Percentiles rank a stretch among this genome's conserved stretches.
These are phyloP conservation scores for Kokia cookei DNA, from an alignment of 441 rosid genomes.

Conservation along the genomic window DNA sequence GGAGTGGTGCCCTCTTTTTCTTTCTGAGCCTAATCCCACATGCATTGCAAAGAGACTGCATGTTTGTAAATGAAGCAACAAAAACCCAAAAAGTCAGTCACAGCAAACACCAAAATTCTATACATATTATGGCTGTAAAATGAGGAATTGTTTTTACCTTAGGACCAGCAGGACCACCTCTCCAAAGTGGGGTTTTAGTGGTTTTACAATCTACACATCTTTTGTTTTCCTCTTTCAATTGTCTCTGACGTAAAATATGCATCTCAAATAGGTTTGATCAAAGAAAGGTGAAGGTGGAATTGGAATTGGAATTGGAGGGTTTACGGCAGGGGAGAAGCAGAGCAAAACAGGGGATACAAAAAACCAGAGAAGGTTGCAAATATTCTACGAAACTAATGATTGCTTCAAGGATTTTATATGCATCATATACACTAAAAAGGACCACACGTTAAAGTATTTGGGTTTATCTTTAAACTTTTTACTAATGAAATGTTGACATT, in stretches of 20 bases:
- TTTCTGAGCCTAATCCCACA: constrained; percentile 56
- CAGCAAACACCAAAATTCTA: not conserved
- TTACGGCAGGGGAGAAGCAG: not conserved
- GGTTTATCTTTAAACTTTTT: too few species aligned
- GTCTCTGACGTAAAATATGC: not conserved
- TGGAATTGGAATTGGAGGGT: too few species aligned
- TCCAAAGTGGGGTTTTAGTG: constrained; percentile 50
- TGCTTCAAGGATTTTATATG: too few species aligned
- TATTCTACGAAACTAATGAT: not conserved
- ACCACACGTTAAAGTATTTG: too few species aligned
- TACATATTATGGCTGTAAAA: not conserved
- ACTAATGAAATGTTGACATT: too few species aligned
- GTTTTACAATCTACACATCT: constrained; percentile 48
- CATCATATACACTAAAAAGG: too few species aligned
- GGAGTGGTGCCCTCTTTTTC: constrained; percentile 17
- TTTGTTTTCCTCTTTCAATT: constrained; percentile 16
- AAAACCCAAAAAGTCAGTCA: not conserved
- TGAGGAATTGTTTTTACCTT: constrained; percentile 19
- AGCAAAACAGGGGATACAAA: not conserved
- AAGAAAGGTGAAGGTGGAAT: too few species aligned
- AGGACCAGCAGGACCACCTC: constrained; percentile 58
- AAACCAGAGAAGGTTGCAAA: not conserved
- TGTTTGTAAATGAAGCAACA: not conserved
- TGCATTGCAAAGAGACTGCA: constrained; percentile 59
- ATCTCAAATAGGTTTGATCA: not conserved